Percentiles rank a stretch among this genome's conserved stretches.
Conservation (phyloP, 371 early-diverging fungal species). For the Quaeritorhiza haematococci region DNA sequence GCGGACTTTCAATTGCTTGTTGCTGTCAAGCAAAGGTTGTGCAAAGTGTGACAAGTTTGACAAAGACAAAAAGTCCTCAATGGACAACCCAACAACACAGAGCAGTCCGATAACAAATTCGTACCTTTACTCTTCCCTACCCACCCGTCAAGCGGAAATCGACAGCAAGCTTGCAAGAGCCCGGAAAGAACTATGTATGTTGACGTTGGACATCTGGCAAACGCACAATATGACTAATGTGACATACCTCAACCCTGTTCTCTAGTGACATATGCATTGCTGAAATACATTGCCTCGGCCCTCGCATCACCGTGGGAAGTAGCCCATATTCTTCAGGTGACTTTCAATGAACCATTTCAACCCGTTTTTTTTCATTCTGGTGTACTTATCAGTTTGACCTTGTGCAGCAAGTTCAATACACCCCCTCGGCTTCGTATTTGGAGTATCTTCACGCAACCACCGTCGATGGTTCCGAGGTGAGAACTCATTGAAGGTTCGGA, state of each 20-base stretch:
- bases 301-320: slow-evolving; percentile 69
- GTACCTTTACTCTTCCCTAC: neutral
- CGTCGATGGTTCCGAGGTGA: too few relatives aligned
- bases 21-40: too few relatives aligned
- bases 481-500: too few relatives aligned
- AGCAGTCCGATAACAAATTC: neutral
- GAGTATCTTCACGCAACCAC: neutral
- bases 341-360: neutral
- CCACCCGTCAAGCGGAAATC: neutral
- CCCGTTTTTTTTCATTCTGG: too few relatives aligned
- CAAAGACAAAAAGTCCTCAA: too few relatives aligned
- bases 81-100: neutral
- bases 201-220: too few relatives aligned
- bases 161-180: too few relatives aligned
- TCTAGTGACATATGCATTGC: slow-evolving; percentile 34
- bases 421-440: slow-evolving; percentile 14
- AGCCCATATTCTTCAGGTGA: slow-evolving; percentile 55
- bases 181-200: too few relatives aligned
- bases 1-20: too few relatives aligned
- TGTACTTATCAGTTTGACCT: neutral
- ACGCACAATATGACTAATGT: too few relatives aligned
- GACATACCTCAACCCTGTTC: neutral
- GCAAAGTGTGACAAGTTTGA: too few relatives aligned
- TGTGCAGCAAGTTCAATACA: slow-evolving; percentile 16
- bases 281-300: slow-evolving; percentile 62